Conservation (phyloP, 768 basidiomycete species). For the Tricholoma saponaceum region DNA sequence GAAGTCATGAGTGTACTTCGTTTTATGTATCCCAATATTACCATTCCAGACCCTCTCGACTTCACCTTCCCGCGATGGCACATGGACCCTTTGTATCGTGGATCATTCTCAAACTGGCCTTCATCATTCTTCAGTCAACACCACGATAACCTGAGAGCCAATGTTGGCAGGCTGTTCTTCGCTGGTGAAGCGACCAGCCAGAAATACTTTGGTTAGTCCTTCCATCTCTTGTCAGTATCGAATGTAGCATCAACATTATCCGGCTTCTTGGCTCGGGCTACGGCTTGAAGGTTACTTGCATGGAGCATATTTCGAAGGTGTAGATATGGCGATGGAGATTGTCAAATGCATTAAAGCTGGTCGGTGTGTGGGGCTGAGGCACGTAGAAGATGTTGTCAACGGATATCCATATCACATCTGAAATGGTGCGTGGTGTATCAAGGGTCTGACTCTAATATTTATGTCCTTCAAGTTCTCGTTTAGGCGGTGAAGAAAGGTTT, state of each 20-base stretch:
- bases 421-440: background rate
- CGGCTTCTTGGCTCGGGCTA: background rate
- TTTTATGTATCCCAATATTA: constrained; percentile 52
- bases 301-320: constrained; percentile 56
- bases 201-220: constrained; percentile 50
- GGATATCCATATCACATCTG: constrained; percentile 18
- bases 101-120: constrained; percentile 71
- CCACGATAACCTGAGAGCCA: constrained; percentile 53
- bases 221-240: background rate
- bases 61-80: constrained; percentile 57
- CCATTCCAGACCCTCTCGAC: constrained; percentile 51
- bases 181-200: constrained; percentile 59
- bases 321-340: constrained; percentile 33
- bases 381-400: constrained; percentile 22
- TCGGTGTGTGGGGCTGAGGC: constrained; percentile 20
- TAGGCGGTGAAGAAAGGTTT: no score
- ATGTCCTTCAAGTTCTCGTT: no score
- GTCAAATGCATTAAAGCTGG: constrained; percentile 35
- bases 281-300: constrained; percentile 45
- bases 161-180: constrained; percentile 53
- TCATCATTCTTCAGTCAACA: constrained; percentile 52
- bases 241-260: background rate
- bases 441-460: no score
- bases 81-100: constrained; percentile 47
- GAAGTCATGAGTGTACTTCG: constrained; percentile 58